These are phyloP conservation scores for Daldinia concentrica DNA, from an alignment of 495 filamentous ascomycete genomes.

Conservation along the genomic window DNA sequence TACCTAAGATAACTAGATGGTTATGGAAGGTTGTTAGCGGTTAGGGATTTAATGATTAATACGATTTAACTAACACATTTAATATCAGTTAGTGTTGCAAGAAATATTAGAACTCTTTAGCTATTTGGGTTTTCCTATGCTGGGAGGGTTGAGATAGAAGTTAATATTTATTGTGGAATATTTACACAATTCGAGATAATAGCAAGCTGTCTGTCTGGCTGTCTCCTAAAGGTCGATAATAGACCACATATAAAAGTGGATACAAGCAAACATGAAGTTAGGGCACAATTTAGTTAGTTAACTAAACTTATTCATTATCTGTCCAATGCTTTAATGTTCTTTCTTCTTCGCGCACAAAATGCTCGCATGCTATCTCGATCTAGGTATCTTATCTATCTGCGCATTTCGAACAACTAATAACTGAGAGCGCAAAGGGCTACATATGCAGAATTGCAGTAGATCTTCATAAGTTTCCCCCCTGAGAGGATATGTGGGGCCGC, in stretches of 20 bases:
- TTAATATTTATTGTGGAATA: neutral
- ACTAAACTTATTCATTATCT: neutral
- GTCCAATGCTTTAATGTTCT: conserved; percentile 12
- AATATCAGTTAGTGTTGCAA: no score
- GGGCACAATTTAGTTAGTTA: neutral
- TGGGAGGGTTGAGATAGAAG: neutral
- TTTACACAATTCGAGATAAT: no score
- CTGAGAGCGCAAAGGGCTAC: neutral
- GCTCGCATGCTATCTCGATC: conserved; percentile 14
- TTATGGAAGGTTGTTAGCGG: neutral
- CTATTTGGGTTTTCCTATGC: no score
- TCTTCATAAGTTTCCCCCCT: conserved; percentile 6
- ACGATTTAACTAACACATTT: neutral
- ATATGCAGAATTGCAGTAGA: neutral
- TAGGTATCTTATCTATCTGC: conserved; percentile 18
- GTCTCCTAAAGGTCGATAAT: neutral
- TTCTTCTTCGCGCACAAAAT: conserved; percentile 9
- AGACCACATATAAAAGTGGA: neutral
- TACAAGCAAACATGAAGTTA: neutral
- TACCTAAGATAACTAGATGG: neutral
- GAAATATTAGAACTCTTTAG: no score
- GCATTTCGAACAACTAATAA: conserved; percentile 1
- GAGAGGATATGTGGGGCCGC: neutral
- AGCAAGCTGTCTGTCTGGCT: no score
- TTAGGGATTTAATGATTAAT: neutral